Percentiles rank a stretch among this genome's conserved stretches.
Evolutionary conservation across 306 rosid species (phyloP).

Genomic region (Boehmeria nivea): DNA sequence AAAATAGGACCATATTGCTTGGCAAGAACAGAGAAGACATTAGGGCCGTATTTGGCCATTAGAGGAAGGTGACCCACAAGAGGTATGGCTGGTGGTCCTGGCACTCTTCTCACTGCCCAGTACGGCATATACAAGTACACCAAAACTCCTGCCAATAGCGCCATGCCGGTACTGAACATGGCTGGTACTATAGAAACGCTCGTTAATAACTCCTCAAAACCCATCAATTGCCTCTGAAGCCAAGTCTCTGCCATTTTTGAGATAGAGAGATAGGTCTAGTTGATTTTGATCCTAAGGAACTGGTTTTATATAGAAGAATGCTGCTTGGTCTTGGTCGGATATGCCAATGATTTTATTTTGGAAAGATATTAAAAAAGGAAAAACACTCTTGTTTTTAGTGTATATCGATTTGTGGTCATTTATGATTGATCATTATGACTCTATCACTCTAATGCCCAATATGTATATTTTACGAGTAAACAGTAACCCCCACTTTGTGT

Average conservation of each 20-base stretch:
- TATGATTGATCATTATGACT: neutral
- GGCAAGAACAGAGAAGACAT: slow-evolving; percentile 83
- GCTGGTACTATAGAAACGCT: slow-evolving; percentile 24
- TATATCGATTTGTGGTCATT: neutral
- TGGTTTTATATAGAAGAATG: slow-evolving; percentile 11
- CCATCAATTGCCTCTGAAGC: slow-evolving; percentile 15
- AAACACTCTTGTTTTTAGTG: neutral
- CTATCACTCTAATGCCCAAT: neutral
- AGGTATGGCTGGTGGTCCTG: slow-evolving; percentile 80
- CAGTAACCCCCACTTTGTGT: slow-evolving; percentile 3
- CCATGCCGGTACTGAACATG: slow-evolving; percentile 35
- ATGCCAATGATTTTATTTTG: slow-evolving; percentile 36
- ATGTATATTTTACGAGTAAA: neutral
- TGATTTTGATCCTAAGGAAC: slow-evolving; percentile 5
- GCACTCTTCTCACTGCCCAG: slow-evolving; percentile 80
- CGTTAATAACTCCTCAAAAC: slow-evolving; percentile 20
- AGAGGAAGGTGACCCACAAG: slow-evolving; percentile 87
- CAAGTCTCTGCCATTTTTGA: neutral
- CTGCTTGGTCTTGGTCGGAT: no score
- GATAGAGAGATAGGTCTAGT: no score
- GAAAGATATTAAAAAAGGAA: slow-evolving; percentile 40
- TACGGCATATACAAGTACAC: slow-evolving; percentile 59
- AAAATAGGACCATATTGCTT: slow-evolving; percentile 83
- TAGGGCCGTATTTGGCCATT: slow-evolving; percentile 79
- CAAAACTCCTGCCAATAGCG: slow-evolving; percentile 39